Conservation (phyloP, 768 basidiomycete species). For the Boletus pseudo-olivaceus region DNA sequence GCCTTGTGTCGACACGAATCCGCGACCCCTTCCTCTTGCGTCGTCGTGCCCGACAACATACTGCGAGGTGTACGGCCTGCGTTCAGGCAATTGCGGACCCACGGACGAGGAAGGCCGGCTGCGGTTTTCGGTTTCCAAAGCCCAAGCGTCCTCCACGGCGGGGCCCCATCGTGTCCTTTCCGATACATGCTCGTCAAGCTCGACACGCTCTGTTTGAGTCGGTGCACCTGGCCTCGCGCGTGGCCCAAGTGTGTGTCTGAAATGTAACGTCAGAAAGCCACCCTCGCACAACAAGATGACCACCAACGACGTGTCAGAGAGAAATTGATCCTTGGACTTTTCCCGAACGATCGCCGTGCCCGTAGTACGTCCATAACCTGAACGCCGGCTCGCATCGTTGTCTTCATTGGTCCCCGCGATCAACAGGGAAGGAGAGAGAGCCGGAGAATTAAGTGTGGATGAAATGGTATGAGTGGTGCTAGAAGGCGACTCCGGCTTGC, state of each 20-base stretch:
- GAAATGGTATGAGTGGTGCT: not conserved
- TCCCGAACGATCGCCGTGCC: not conserved
- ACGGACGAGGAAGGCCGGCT: not conserved
- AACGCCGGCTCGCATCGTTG: not conserved
- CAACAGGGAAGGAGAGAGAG: not conserved
- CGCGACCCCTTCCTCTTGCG: too few relatives aligned
- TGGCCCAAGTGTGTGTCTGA: slow-evolving; percentile 1
- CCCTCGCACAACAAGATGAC: not conserved
- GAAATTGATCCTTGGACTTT: not conserved
- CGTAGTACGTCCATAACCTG: not conserved
- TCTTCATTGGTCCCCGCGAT: not conserved
- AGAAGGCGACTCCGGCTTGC: not conserved
- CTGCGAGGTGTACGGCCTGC: not conserved
- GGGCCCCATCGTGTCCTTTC: not conserved
- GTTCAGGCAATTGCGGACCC: not conserved
- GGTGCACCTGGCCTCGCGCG: not conserved
- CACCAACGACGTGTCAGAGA: slow-evolving; percentile 5
- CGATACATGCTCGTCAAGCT: not conserved
- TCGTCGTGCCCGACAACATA: not conserved
- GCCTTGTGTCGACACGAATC: not conserved
- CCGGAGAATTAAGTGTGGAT: not conserved
- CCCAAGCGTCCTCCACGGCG: not conserved
- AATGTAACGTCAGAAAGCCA: not conserved
- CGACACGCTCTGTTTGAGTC: not conserved
- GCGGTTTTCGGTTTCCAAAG: not conserved